Base-by-base conservation (phyloP, 2,329 filamentous ascomycete species). In the Penicillium sp. region DNA sequence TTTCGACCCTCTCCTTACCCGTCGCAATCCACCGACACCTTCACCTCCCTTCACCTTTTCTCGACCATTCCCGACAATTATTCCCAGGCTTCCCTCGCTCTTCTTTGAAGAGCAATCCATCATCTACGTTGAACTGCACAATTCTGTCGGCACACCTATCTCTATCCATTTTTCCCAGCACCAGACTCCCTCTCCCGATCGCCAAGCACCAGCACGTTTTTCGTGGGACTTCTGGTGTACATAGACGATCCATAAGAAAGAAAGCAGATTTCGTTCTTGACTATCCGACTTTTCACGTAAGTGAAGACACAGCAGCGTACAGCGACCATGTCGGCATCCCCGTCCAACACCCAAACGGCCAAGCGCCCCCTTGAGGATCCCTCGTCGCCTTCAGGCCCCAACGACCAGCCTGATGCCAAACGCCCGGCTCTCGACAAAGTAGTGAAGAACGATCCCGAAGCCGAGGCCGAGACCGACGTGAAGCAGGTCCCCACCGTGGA, bases 361-460 rank as follows among this genome's bases (percentile, higher is more conserved):
- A 98, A 98, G 81, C 89, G 93, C 65, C 93, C 93, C 51, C 82
- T 98, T 56, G 93, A 98, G 77, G 93, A 97, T 67, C 87, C 91
- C 9, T 97, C 93, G 14, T 98, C 93, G 8, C 93, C 93, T 28
- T 95, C 89, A 26, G 87, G 87, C 53, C 85, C 86, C 31, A 89
- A 82, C 66, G 93, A 97, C 63, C 90, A 96, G 68, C 93, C 94
- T 44, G 93, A 98, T 61, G 93, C 93, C 53, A 98, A 98, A 76
- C 87, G 93, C 59, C 93, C 89, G 40, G 93, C 93, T 31, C 82
- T 98, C 53, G 91, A 97, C 74, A 98, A 97, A 76, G 78, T 89
- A 59, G 78, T 86, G 60, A 89, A 86, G 69, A 84, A 81, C 45
- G 82, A 77, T 8, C 50, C 60, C 35, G 64, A 69, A 43, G 63